These are phyloP conservation scores for Zhuliangozyma parablackwelliae DNA, from an alignment of 1,139 yeast species.

Conservation along the genomic window DNA sequence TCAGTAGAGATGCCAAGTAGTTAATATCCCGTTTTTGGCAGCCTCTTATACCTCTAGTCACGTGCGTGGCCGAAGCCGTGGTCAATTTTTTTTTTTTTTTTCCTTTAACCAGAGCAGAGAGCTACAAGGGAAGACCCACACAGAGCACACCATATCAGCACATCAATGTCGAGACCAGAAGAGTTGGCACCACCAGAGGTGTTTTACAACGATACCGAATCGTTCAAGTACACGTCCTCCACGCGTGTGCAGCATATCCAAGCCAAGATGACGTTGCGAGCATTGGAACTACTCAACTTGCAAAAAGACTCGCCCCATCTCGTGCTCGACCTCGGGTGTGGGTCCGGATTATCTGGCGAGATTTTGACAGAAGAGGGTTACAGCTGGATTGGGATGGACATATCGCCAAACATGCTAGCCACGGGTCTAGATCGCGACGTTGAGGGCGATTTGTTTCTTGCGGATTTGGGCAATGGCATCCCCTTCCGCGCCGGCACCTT, in stretches of 20 bases:
- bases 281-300: conserved; percentile 78
- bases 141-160: no score
- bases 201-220: conserved; percentile 86
- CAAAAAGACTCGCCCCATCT: conserved; percentile 61
- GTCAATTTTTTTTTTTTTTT: no score
- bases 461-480: conserved; percentile 91
- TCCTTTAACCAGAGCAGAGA: no score
- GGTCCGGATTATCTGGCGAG: conserved; percentile 94
- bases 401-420: conserved; percentile 92
- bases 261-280: conserved; percentile 94
- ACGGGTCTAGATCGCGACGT: conserved; percentile 88
- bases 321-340: conserved; percentile 91
- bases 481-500: conserved; percentile 96
- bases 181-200: conserved; percentile 96
- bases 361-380: conserved; percentile 92
- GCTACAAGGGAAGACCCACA: no score
- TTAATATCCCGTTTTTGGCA: neutral
- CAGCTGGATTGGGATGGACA: conserved; percentile 95
- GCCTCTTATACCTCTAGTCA: neutral
- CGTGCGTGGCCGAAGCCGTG: no score
- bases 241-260: conserved; percentile 97
- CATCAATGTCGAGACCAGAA: conserved; percentile 92
- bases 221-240: conserved; percentile 82
- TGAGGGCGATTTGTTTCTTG: conserved; percentile 87
- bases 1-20: neutral